Evolutionary conservation across 257 asterid species (phyloP).

Genomic region (Capsicum pubescens): DNA sequence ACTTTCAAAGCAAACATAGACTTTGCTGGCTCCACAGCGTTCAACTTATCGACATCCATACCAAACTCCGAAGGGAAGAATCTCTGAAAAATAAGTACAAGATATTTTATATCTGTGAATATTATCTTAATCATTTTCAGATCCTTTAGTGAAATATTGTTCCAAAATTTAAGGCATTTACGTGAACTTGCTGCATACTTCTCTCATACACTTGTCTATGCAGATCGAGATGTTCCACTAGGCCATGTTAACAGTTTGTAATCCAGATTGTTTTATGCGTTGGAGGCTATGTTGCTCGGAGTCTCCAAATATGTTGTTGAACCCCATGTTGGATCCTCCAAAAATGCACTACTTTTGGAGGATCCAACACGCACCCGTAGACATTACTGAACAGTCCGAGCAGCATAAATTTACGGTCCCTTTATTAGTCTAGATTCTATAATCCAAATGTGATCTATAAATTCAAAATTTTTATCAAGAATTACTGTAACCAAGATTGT

Average conservation of each 20-base stretch:
- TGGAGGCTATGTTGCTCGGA: not conserved
- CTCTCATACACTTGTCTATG: not conserved
- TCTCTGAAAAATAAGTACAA: conserved; percentile 46
- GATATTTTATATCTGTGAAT: not conserved
- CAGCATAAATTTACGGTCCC: not conserved
- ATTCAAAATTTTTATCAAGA: not conserved
- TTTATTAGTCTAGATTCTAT: not conserved
- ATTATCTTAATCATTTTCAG: not conserved
- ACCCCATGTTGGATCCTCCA: not conserved
- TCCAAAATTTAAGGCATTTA: not conserved
- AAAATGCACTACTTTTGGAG: not conserved
- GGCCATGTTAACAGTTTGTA: not conserved
- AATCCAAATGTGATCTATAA: not conserved
- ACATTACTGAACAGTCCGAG: not conserved
- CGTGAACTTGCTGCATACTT: not conserved
- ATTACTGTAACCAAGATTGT: not conserved
- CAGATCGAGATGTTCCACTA: not conserved
- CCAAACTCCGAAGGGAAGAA: conserved; percentile 87
- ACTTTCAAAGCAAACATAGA: conserved; percentile 47
- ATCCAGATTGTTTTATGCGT: not conserved
- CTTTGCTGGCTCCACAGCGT: conserved; percentile 67
- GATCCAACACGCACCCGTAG: not conserved
- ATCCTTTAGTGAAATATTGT: not conserved
- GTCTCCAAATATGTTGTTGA: not conserved
- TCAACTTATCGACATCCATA: conserved; percentile 59